These are phyloP conservation scores for Agrostemma githago DNA, from an alignment of 148 eudicot genomes.

Conservation along the genomic window DNA sequence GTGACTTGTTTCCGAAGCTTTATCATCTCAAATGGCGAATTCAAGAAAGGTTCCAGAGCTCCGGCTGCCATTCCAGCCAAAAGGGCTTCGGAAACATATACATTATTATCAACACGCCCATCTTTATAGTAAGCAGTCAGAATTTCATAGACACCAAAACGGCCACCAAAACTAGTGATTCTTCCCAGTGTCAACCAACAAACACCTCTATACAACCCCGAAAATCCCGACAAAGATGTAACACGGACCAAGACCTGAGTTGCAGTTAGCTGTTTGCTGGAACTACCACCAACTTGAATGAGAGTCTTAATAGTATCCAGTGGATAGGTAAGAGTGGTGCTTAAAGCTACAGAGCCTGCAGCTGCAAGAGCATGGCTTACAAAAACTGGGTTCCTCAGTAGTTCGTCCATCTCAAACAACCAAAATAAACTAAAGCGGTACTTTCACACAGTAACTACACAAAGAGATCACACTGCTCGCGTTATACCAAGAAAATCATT, in stretches of 20 bases:
- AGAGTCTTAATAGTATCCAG: conserved; percentile 77
- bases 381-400: conserved; percentile 58
- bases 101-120: conserved; percentile 73
- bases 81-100: conserved; percentile 73
- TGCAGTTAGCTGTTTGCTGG: conserved; percentile 45
- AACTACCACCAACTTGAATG: conserved; percentile 66
- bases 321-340: conserved; percentile 67
- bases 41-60: conserved; percentile 56
- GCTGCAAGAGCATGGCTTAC: conserved; percentile 71
- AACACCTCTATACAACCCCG: conserved; percentile 72
- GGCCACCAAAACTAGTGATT: conserved; percentile 61
- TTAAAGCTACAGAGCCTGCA: conserved; percentile 49
- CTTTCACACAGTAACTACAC: neutral
- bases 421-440: neutral
- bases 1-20: conserved; percentile 82
- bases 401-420: conserved; percentile 50
- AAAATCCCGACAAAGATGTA: conserved; percentile 52
- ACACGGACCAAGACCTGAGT: conserved; percentile 57
- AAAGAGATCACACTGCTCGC: neutral
- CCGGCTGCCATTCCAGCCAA: conserved; percentile 80
- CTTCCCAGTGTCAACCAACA: conserved; percentile 71
- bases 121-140: conserved; percentile 76
- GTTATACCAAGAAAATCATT: neutral
- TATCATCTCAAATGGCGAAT: conserved; percentile 83
- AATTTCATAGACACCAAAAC: conserved; percentile 81